Percentiles rank a stretch among this genome's conserved stretches.
Evolutionary conservation across 805 yeast species (phyloP).

Genomic region (Metschnikowia noctiluminum): DNA sequence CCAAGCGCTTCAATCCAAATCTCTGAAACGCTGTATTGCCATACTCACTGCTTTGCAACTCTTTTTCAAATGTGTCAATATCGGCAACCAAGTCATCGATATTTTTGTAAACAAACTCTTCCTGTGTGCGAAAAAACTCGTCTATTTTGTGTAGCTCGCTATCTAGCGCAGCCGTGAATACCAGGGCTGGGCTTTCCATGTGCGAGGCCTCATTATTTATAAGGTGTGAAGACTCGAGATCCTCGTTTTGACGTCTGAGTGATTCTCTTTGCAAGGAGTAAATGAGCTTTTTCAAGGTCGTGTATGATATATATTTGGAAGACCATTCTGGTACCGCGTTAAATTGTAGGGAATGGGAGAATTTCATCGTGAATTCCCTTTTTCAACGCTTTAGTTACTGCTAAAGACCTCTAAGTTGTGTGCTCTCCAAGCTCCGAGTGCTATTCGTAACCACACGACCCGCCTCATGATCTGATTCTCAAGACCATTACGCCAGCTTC

Average conservation of each 20-base stretch:
- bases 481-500: too few species aligned
- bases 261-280: conserved; percentile 75
- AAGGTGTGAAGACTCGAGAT: conserved; percentile 30
- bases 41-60: conserved; percentile 15
- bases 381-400: neutral
- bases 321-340: conserved; percentile 99
- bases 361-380: conserved; percentile 60
- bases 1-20: conserved; percentile 6
- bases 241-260: conserved; percentile 24
- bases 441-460: too few species aligned
- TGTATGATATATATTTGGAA: conserved; percentile 84
- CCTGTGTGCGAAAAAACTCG: conserved; percentile 66
- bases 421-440: too few species aligned
- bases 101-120: conserved; percentile 50
- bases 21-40: conserved; percentile 8
- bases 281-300: conserved; percentile 79
- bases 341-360: conserved; percentile 90
- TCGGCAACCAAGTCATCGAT: conserved; percentile 60
- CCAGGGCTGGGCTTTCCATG: conserved; percentile 45
- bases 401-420: neutral
- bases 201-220: conserved; percentile 26
- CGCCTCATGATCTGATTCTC: too few species aligned
- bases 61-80: conserved; percentile 56
- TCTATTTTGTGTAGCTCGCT: conserved; percentile 75
- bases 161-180: conserved; percentile 72